Evolutionary conservation across 129 eudicot genomes (phyloP), one percentile per base, ranked within the genome.

Genomic region (Sambucus nigra): DNA sequence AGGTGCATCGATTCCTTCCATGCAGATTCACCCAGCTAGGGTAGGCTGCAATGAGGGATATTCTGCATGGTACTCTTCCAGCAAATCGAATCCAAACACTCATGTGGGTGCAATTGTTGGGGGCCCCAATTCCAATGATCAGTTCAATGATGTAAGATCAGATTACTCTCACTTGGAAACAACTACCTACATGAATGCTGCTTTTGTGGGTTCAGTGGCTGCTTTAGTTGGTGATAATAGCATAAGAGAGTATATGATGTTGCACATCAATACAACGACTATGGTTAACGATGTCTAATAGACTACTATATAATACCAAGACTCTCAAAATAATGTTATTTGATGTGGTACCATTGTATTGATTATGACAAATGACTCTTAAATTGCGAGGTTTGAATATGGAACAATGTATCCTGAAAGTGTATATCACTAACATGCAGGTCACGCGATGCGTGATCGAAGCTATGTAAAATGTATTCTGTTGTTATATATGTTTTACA

Each of bases 21-120:
- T 72, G 16, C 22, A 41, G 13, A 57, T 1, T 50, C 71, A 52
- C 26, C 82, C 78, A 0, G 53, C 61, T 14, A 76, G 73, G 56
- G 63, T 86, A n/a, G 77, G 72, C 0, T 82, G 85, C 78, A 61
- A 58, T 2, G 87, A 80, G 5, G 92, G 79, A 63, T 69, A 44
- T 44, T 50, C 78, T 4, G 60, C 35, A n/a, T 80, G 75, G 73
- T 80, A 45, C 59, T 33, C 59, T 9, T 70, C 80, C 5, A 11
- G 47, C 35, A 63, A 73, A 4, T 74, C 86, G 0, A 76, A 82
- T 28, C 94, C 96, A 7, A 87, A 87, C 27, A 55, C 58, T 20
- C 83, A 76, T 32, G 76, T 65, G 15, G 94, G 94, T 13, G 94
- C 86, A 7, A 63, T 82, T 15, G 96, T 82, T 10, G 96, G 96